Evolutionary conservation across 805 yeast species (phyloP), one percentile per base, ranked within the genome.

Genomic region (Barnettozyma salicaria): DNA sequence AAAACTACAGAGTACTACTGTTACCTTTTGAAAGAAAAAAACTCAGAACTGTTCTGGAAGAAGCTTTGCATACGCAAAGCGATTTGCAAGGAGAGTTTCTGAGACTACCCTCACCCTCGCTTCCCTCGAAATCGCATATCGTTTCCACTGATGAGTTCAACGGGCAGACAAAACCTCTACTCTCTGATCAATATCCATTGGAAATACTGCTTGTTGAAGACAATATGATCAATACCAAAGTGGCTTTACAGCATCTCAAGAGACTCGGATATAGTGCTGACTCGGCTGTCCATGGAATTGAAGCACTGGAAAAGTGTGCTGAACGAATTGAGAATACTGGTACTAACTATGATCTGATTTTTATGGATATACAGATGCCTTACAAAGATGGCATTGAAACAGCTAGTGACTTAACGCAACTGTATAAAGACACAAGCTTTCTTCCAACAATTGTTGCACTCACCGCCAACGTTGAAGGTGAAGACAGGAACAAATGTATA

Each of bases 291-390:
- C 88, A 87, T 51, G 97, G 98, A 22, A 74, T 78, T 48, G 96
- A 90, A 52, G 98, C 97, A 0, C 72, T 90, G 2, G 92, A 86
- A 45, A 84, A 77, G 59, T 90, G 97, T 96, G 68, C 81, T 45
- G 74, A 73, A 39, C 96, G 96, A 6, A 40, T 58, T 4, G 41
- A 51, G 14, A 49, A 49, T 1, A 52, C 53, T 5, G 60, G 62
- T 11, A 48, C 55, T 12, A 96, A 96, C 2, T 86, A 82, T 53
- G 97, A 90, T 56, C 65, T 90, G 43, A 89, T 94, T 23, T 71
- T 90, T 31, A 90, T 90, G 97, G 98, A 90, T 65, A 81, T 90
- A 49, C 97, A 90, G 61, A 69, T 92, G 48, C 98, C 97, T 0
- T 89, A 84, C 3, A 80, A 87, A 65, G 84, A 95, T 6, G 97